These are phyloP conservation scores for Pichia sp. DNA, from an alignment of 1,139 yeast genomes.

Conservation along the genomic window DNA sequence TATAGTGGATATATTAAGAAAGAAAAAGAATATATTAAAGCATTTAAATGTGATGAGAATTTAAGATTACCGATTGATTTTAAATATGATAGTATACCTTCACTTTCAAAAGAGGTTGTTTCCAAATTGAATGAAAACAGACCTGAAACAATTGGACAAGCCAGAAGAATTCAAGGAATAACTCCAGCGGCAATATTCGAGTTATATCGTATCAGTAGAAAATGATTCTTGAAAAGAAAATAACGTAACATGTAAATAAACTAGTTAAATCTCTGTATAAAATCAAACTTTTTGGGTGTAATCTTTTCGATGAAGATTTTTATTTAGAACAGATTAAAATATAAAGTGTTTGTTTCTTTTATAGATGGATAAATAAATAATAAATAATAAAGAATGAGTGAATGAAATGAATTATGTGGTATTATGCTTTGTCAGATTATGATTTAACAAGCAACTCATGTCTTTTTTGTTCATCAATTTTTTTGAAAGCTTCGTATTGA, in stretches of 20 bases:
- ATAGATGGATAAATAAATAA: neutral
- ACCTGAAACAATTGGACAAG: constrained; percentile 91
- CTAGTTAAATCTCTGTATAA: too few relatives aligned
- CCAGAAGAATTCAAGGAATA: constrained; percentile 87
- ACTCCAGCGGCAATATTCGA: constrained; percentile 82
- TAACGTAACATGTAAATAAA: too few relatives aligned
- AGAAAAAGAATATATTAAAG: constrained; percentile 62
- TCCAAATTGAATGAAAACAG: constrained; percentile 61
- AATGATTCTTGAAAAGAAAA: neutral
- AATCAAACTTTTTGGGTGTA: too few relatives aligned
- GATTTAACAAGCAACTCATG: constrained; percentile 15
- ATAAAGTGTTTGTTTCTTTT: too few relatives aligned
- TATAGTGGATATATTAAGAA: constrained; percentile 75
- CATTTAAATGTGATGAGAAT: constrained; percentile 78
- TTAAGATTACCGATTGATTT: constrained; percentile 56
- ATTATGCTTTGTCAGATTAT: neutral
- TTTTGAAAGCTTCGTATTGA: constrained; percentile 23
- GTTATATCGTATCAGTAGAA: constrained; percentile 35
- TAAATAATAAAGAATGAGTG: neutral
- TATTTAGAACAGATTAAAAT: too few relatives aligned
- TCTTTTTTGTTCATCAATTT: constrained; percentile 24
- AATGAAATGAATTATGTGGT: neutral
- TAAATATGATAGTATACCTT: constrained; percentile 45
- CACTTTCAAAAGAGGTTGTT: constrained; percentile 70
- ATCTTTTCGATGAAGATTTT: too few relatives aligned